Evolutionary conservation across 257 asterid genomes (phyloP), one percentile per base, ranked within the genome.

Genomic region (Plantago elongata): DNA sequence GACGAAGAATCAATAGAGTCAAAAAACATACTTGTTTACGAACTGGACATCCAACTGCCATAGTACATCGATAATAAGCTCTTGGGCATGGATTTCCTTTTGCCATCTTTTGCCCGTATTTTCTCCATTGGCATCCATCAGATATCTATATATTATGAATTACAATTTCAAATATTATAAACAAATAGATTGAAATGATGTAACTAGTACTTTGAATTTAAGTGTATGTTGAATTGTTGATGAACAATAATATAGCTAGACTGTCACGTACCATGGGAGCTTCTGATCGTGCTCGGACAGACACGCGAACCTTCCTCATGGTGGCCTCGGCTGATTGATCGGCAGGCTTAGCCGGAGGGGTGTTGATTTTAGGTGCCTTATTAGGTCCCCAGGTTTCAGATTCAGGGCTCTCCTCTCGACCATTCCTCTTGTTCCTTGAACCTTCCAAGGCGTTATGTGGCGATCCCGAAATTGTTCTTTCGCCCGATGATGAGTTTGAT

Each of bases 111-210:
- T 92, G 99, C 5, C 99, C 99, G 54, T 92, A 92, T 66, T 92
- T 92, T 51, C 99, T 74, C 99, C 99, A 92, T 74, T 89, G 99
- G 54, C 99, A 92, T 57, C 99, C 99, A 72, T 92, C 99, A 0
- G 83, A 76, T 48, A 92, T 92, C 99, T 92, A 69, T 92, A 97
- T 92, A 69, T 34, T 34, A 34, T n/a, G 62, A 27, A 50, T 14
- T 9, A 56, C 54, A 60, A 7, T 34, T 7, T 9, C 0, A 3
- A 47, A 3, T 29, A 58, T 9, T 3, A 17, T 12, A n/a, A 42
- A 30, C 5, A 46, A 55, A 64, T 4, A 8, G 40, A 4, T 34
- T 29, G 46, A 64, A 52, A 30, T 12, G 12, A 52, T 9, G n/a
- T n/a, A n/a, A n/a, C n/a, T n/a, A n/a, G n/a, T n/a, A n/a, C n/a